Percentiles rank a stretch among this genome's conserved stretches.
These are phyloP conservation scores for Botryotinia convoluta DNA, from an alignment of 2,329 filamentous ascomycete genomes.

Conservation along the genomic window DNA sequence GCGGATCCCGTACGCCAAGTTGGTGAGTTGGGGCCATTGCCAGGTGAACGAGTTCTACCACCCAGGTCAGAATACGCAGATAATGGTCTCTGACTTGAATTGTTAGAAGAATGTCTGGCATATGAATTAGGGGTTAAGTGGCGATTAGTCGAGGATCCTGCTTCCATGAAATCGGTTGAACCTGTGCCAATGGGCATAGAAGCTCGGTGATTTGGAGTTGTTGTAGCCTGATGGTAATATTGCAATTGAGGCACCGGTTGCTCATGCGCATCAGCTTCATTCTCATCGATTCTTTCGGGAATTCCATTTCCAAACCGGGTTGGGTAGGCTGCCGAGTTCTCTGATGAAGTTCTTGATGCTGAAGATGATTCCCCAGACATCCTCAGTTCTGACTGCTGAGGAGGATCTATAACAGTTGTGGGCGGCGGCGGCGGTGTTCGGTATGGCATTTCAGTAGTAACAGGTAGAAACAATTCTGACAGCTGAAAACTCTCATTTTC, in stretches of 20 bases:
- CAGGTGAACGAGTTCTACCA: conserved; percentile 60
- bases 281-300: conserved; percentile 31
- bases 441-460: conserved; percentile 33
- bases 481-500: conserved; percentile 24
- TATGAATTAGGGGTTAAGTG: conserved; percentile 60
- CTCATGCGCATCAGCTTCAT: conserved; percentile 22
- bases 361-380: conserved; percentile 7
- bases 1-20: conserved; percentile 37
- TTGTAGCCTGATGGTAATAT: conserved; percentile 55
- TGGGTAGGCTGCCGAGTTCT: conserved; percentile 24
- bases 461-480: conserved; percentile 26
- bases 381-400: conserved; percentile 36
- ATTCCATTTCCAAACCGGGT: conserved; percentile 14
- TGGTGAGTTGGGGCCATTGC: conserved; percentile 35
- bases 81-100: conserved; percentile 63
- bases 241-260: conserved; percentile 54
- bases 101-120: conserved; percentile 46
- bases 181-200: conserved; percentile 26
- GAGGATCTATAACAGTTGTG: conserved; percentile 25
- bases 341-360: conserved; percentile 23
- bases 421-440: conserved; percentile 29
- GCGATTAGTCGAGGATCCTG: conserved; percentile 52
- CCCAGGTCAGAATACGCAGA: conserved; percentile 77
- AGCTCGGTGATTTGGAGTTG: conserved; percentile 40
- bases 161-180: conserved; percentile 42